phyloP scores from a whole-genome alignment of 2,329 filamentous ascomycete genomes.

The Colletotrichum sp. region DNA sequence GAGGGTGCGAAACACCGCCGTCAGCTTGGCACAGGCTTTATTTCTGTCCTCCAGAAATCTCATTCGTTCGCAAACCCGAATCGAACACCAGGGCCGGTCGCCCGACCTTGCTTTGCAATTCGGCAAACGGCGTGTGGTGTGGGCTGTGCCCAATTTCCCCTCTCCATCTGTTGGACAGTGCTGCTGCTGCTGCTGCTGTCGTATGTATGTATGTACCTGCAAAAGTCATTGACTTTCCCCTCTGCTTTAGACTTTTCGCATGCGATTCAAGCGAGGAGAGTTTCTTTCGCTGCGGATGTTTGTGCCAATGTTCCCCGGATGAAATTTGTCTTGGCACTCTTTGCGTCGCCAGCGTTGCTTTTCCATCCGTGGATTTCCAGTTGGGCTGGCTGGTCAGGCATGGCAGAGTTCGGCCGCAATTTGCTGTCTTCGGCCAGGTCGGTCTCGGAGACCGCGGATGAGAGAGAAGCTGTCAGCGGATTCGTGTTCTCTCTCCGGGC shows the following conservation, averaged over 20 bases:
- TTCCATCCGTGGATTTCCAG: background rate
- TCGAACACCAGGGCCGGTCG: background rate
- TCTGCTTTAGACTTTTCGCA: background rate
- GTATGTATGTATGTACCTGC: background rate
- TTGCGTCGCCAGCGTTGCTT: background rate
- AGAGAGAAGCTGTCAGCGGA: background rate
- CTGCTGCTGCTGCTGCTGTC: background rate
- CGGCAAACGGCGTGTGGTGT: background rate
- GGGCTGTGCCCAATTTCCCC: background rate
- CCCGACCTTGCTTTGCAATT: background rate
- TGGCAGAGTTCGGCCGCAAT: background rate
- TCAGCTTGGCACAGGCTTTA: slow-evolving; percentile 16
- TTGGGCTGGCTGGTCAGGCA: background rate
- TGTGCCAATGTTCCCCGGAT: background rate
- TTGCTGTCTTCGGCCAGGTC: background rate
- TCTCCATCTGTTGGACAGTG: background rate
- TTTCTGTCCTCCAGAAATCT: background rate
- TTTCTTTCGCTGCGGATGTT: background rate
- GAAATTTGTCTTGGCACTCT: background rate
- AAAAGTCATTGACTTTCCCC: background rate
- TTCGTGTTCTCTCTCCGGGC: background rate
- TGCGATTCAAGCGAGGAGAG: background rate
- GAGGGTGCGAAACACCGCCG: slow-evolving; percentile 2
- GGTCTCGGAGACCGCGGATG: background rate
- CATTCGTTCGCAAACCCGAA: slow-evolving; percentile 1